phyloP scores from a whole-genome alignment of 495 filamentous ascomycete species.

The Neurospora sp. region DNA sequence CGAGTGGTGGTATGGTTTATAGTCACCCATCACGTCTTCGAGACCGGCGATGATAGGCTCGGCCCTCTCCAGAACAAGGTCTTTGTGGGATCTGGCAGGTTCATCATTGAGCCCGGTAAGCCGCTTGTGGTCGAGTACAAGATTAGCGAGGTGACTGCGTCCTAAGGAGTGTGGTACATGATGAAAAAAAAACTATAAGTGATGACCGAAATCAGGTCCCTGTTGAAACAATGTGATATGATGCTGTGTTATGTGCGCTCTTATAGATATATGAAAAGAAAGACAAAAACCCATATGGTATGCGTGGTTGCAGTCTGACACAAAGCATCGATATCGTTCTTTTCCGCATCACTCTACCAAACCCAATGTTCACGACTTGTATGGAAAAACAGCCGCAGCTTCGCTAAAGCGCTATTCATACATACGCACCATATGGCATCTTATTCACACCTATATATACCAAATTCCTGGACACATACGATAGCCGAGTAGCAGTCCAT shows the following conservation, averaged over 20 bases:
- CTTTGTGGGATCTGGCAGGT: conserved; percentile 46
- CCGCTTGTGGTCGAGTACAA: conserved; percentile 48
- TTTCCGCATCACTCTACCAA: background rate
- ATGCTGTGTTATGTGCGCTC: background rate
- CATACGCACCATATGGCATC: background rate
- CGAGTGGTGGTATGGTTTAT: background rate
- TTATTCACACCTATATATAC: background rate
- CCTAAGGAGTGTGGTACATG: background rate
- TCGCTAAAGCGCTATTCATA: background rate
- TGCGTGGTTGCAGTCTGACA: background rate
- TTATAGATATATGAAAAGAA: background rate
- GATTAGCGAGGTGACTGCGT: conserved; percentile 41
- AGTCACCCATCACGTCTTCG: conserved; percentile 46
- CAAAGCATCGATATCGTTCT: background rate
- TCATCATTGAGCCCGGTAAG: conserved; percentile 44
- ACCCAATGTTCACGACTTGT: background rate
- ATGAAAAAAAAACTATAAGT: background rate
- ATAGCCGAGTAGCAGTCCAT: background rate
- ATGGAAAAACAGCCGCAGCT: background rate
- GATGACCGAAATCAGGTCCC: background rate
- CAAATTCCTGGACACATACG: background rate
- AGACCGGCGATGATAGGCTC: conserved; percentile 42
- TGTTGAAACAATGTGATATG: background rate
- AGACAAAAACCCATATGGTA: background rate
- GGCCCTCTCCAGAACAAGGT: conserved; percentile 41